phyloP scores from a whole-genome alignment of 345 rosid genomes.

The Salix caprea region DNA sequence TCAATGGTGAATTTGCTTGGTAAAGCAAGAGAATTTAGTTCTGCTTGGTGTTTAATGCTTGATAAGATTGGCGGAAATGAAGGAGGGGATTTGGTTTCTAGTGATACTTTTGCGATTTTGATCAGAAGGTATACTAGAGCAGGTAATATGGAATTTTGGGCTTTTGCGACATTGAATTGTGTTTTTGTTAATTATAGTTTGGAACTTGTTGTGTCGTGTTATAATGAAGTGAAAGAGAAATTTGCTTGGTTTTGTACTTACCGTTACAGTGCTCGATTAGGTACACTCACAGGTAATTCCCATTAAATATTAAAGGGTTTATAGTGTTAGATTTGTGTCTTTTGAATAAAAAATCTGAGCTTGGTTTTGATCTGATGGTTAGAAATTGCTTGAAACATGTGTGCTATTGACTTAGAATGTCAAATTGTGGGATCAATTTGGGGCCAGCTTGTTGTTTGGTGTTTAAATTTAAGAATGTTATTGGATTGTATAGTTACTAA shows the following conservation, averaged over 20 bases:
- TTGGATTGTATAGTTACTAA: neutral
- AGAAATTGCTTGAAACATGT: neutral
- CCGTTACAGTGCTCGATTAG: neutral
- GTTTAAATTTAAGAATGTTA: neutral
- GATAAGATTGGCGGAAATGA: slow-evolving; percentile 36
- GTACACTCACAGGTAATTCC: neutral
- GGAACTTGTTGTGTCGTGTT: neutral
- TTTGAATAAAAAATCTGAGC: neutral
- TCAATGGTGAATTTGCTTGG: slow-evolving; percentile 51
- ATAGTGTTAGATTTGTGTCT: neutral
- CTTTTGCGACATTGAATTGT: neutral
- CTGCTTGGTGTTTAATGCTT: slow-evolving; percentile 66
- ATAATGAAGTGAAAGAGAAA: neutral
- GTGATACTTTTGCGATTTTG: slow-evolving; percentile 55
- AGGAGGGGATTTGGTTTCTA: slow-evolving; percentile 44
- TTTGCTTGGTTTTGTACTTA: neutral
- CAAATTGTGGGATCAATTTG: neutral
- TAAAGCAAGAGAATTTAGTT: slow-evolving; percentile 61
- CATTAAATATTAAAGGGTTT: neutral
- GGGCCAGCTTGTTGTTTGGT: neutral
- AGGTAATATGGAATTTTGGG: slow-evolving; percentile 36
- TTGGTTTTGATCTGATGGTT: neutral
- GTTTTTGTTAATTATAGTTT: neutral
- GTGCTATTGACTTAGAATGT: neutral
- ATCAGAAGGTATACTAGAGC: slow-evolving; percentile 82